phyloP scores from a whole-genome alignment of 192 early-diverging fungal species.

The Kickxella alabastrina region DNA sequence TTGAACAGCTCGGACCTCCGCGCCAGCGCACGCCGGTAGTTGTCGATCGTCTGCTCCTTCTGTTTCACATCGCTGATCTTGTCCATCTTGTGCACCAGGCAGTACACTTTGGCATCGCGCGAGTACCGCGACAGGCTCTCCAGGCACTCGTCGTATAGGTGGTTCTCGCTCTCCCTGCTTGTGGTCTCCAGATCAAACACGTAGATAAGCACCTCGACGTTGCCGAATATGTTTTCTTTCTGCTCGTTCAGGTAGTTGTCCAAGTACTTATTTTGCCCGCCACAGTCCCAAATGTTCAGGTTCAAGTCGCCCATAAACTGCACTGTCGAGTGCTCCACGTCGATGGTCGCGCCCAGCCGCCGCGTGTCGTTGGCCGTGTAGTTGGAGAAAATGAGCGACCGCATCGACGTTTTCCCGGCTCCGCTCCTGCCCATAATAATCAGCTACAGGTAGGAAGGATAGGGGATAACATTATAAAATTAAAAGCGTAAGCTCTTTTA shows the following conservation, averaged over 20 bases:
- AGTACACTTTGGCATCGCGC: slow-evolving; percentile 90
- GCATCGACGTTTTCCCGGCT: slow-evolving; percentile 98
- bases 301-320: slow-evolving; percentile 92
- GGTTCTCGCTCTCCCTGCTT: slow-evolving; percentile 87
- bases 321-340: slow-evolving; percentile 96
- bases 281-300: slow-evolving; percentile 98
- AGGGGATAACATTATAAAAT: background rate
- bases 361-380: slow-evolving; percentile 94
- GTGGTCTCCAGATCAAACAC: slow-evolving; percentile 95
- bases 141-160: slow-evolving; percentile 85
- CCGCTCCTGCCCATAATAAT: slow-evolving; percentile 97
- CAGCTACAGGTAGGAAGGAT: slow-evolving; percentile 56
- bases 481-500: background rate
- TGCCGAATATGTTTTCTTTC: slow-evolving; percentile 92
- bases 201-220: slow-evolving; percentile 99
- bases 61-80: slow-evolving; percentile 73
- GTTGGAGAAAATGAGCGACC: slow-evolving; percentile 97
- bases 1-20: slow-evolving; percentile 24
- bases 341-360: slow-evolving; percentile 93
- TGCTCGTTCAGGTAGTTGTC: slow-evolving; percentile 93
- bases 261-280: slow-evolving; percentile 94
- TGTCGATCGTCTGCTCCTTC: slow-evolving; percentile 44
- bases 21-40: slow-evolving; percentile 22
- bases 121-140: slow-evolving; percentile 77
- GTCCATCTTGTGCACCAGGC: slow-evolving; percentile 98